Evolutionary conservation across 495 filamentous ascomycete species (phyloP).

Genomic region (Talaromyces ruber): DNA sequence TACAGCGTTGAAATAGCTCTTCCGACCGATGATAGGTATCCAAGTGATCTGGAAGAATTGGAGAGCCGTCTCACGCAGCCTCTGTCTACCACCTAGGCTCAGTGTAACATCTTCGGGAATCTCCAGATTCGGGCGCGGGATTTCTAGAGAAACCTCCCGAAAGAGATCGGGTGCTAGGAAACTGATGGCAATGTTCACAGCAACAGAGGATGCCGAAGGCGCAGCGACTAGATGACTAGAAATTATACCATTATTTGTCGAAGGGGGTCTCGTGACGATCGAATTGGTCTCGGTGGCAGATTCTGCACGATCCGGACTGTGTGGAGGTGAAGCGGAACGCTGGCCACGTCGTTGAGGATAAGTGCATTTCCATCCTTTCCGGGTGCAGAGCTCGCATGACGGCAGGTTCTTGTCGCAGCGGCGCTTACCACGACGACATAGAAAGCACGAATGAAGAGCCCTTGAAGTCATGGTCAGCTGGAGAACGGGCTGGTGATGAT

Average conservation of each 20-base stretch:
- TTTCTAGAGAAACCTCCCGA: background rate
- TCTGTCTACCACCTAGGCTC: background rate
- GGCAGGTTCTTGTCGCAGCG: background rate
- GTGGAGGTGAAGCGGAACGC: background rate
- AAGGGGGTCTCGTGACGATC: background rate
- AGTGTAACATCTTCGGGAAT: background rate
- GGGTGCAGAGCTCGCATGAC: background rate
- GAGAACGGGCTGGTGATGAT: background rate
- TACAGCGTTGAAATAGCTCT: background rate
- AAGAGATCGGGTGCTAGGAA: background rate
- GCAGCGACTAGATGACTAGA: background rate
- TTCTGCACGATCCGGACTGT: background rate
- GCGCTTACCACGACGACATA: background rate
- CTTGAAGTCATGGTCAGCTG: constrained; percentile 5
- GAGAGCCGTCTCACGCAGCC: background rate
- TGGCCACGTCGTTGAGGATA: background rate
- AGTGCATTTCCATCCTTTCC: background rate
- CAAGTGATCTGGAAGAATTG: background rate
- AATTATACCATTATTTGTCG: background rate
- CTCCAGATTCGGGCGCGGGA: background rate
- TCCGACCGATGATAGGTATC: background rate
- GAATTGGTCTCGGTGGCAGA: background rate
- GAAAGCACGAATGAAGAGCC: background rate
- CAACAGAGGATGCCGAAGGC: background rate
- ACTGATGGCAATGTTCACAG: background rate